Conservation (phyloP, 352 stramenopile genomes). For the Blastocystis sp. region DNA sequence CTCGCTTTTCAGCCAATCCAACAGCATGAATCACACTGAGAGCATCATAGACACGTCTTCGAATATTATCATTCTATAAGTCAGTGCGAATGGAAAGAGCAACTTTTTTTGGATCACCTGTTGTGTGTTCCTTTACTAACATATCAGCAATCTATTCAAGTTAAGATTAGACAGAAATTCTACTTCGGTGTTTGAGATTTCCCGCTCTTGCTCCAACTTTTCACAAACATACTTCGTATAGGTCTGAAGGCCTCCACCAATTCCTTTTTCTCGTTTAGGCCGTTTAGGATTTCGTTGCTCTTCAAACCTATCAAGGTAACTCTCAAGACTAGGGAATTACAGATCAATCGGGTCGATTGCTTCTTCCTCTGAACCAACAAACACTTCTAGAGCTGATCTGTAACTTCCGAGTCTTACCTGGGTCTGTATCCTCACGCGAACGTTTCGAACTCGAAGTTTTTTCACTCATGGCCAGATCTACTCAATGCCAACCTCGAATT, state of each 20-base stretch:
- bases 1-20: constrained; percentile 2
- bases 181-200: constrained; percentile 16
- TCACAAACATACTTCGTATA: constrained; percentile 22
- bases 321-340: not conserved
- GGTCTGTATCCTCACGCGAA: not conserved
- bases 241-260: not conserved
- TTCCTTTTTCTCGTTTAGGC: not conserved
- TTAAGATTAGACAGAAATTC: not conserved
- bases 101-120: constrained; percentile 7
- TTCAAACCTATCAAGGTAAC: not conserved
- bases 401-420: not conserved
- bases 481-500: no score
- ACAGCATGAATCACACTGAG: constrained; percentile 28
- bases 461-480: not conserved
- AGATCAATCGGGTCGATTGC: not conserved
- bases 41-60: constrained; percentile 15
- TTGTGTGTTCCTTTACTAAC: constrained; percentile 4
- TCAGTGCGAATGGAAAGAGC: not conserved
- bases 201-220: not conserved
- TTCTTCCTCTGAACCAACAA: not conserved
- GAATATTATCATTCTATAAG: constrained; percentile 17
- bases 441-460: not conserved
- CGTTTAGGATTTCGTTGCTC: not conserved
- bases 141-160: not conserved
- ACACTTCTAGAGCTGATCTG: not conserved